Base-by-base conservation (phyloP, 331 rosid species). In the Quercus lobata region DNA sequence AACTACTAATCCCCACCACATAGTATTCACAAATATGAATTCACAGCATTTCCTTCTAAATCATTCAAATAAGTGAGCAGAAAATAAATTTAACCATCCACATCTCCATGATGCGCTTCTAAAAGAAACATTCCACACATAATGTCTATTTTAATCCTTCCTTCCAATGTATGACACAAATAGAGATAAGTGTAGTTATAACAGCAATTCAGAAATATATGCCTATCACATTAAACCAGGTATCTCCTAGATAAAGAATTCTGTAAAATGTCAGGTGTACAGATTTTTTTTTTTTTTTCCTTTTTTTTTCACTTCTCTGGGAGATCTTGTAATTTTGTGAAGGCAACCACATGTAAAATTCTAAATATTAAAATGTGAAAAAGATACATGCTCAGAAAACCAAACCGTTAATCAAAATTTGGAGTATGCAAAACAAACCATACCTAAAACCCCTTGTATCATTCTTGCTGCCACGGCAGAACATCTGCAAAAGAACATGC, bases 381-480 rank as follows among this genome's bases (percentile, higher is more conserved):
- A 11, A 6, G 52, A 34, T n/a, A 35, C 17, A 19, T 19, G 72
- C 53, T 68, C 6, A 68, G 5, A 24, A 65, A 18, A 19, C 72
- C 37, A 32, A 19, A 68, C 27, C 25, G 18, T 32, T 34, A 35
- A 29, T 35, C 72, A 68, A 68, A 35, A 19, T 35, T 35, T 30
- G 71, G 22, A 32, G 25, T 17, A 9, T 21, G 21, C 24, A 68
- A 69, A 57, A 83, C 35, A 72, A 74, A 86, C 27, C 46, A 76
- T 93, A 95, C 99, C 99, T 91, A 84, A 93, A 96, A 32, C 99
- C 99, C 88, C 99, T 83, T 30, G 98, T 91, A 1, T 88, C 98
- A 55, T 84, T 90, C 88, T 73, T 96, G 91, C 98, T 93, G 76
- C 99, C 98, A 0, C 98, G 98, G 80, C 99, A 96, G 78, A 93